Base-by-base conservation (phyloP, 2,329 filamentous ascomycete species). In the Xylariales sp. region DNA sequence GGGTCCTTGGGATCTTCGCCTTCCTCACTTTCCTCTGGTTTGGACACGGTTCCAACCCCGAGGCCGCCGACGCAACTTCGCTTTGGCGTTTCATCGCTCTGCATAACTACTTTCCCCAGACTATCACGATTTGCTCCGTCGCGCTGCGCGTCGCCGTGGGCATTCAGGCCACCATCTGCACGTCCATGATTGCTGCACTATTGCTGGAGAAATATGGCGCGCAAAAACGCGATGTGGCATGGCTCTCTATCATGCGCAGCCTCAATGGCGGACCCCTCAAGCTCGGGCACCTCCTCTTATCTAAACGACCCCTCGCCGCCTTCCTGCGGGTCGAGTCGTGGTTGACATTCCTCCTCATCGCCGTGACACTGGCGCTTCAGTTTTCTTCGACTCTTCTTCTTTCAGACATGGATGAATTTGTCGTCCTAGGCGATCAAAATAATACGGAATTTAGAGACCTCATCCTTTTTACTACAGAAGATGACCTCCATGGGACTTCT, bases 331-430 rank as follows among this genome's bases (percentile, higher is more conserved):
- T 56, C 4, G 63, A 70, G n/a, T 18, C 36, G 3, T 64, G 50
- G 43, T 23, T 71, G 1, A 34, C 53, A 3, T 45, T 59, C n/a
- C n/a, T 65, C 1, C 14, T 71, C 1, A 8, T 55, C 3, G 10
- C 62, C 3, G 39, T 18, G 5, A 66, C 67, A 7, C 5, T 63
- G 0, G 63, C 39, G 2, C 56, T 71, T 9, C 70, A 71, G 34
- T 71, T 71, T 16, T 52, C 68, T 1, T 71, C 70, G 0, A 71
- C 70, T 8, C 53, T 71, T 9, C 55, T 71, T 2, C 45, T 71
- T 3, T 64, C 68, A 0, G 70, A 70, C 16, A 30, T 72, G 2
- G 32, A 36, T 9, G 36, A 63, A 16, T 63, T 55, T 18, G 30
- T 28, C 4, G 55, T 70, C 16, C 23, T 69, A 18, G 64, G 67